Base-by-base conservation (phyloP, 2,329 filamentous ascomycete species). In the Stemphylium vesicarium region DNA sequence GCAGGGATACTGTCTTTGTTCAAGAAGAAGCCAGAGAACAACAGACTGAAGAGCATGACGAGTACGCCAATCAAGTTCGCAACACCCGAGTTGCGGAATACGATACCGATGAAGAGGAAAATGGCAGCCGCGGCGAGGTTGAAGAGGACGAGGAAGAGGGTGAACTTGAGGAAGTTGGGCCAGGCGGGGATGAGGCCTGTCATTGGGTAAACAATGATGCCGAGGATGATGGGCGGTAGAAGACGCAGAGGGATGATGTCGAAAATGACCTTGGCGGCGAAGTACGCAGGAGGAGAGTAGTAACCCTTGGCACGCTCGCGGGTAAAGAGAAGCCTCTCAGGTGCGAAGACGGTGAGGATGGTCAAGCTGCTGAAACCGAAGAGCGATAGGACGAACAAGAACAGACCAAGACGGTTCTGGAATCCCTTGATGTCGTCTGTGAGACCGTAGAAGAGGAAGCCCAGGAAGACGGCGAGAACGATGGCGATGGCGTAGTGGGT, bases 401-500 rank as follows among this genome's bases (percentile, higher is more conserved):
- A 99, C 12, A 99, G 85, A 59, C 95, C 95, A 4, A 99, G 87
- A 16, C 95, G 87, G 75, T 99, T 99, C 76, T 99, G 95, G 84
- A 99, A 99, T 31, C 96, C 95, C 58, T 92, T 89, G 65, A 99
- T 96, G 70, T 99, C 93, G 70, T 96, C 92, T 0, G 93, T 96
- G 42, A 99, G 82, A 2, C 94, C 95, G 68, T 98, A 99, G 80
- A 98, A 99, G 11, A 99, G 84, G 76, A 91, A 98, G 3, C 95
- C 95, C 2, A 94, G 93, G 53, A 99, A 89, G 4, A 98, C 94
- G 1, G 93, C 95, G 5, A 99, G 84, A 0, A 98, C 79, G 57
- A 99, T 98, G 7, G 95, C 92, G 64, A 97, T 98, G 33, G 95
- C 95, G 72, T 98, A 99, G 77, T 99, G 95, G 0, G 93, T 97